Evolutionary conservation across 768 basidiomycete species (phyloP).

Genomic region (Psilocybe cyanescens): DNA sequence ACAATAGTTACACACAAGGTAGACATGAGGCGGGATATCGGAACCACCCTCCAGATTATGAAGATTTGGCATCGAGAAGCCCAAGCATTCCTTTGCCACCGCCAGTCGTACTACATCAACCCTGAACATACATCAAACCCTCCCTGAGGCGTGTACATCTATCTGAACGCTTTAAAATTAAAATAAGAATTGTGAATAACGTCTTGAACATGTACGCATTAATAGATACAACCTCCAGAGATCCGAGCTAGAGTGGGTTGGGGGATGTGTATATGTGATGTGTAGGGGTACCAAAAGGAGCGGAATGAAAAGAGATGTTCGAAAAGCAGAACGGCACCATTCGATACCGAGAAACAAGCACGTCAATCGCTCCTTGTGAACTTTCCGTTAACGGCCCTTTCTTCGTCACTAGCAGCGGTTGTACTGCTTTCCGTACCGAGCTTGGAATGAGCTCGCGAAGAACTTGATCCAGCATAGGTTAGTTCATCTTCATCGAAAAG

Average conservation of each 20-base stretch:
- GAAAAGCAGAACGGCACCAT: neutral
- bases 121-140: neutral
- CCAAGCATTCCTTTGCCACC: neutral
- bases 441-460: slow-evolving; percentile 46
- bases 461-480: slow-evolving; percentile 44
- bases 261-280: slow-evolving; percentile 1
- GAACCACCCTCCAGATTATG: neutral
- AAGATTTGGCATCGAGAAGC: neutral
- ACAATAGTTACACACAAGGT: neutral
- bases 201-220: slow-evolving; percentile 20
- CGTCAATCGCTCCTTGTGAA: slow-evolving; percentile 10
- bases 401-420: slow-evolving; percentile 42
- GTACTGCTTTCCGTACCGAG: slow-evolving; percentile 46
- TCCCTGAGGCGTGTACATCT: neutral
- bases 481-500: slow-evolving; percentile 67
- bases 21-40: neutral
- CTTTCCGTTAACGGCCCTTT: slow-evolving; percentile 29
- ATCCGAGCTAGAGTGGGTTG: slow-evolving; percentile 15
- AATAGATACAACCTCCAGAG: slow-evolving; percentile 25
- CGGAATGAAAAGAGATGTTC: slow-evolving; percentile 5
- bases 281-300: slow-evolving; percentile 8
- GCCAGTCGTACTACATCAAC: neutral
- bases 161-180: slow-evolving; percentile 4
- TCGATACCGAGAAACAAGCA: neutral
- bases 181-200: slow-evolving; percentile 10